Evolutionary conservation across 768 basidiomycete species (phyloP).

Genomic region (Naganishia randhawae): DNA sequence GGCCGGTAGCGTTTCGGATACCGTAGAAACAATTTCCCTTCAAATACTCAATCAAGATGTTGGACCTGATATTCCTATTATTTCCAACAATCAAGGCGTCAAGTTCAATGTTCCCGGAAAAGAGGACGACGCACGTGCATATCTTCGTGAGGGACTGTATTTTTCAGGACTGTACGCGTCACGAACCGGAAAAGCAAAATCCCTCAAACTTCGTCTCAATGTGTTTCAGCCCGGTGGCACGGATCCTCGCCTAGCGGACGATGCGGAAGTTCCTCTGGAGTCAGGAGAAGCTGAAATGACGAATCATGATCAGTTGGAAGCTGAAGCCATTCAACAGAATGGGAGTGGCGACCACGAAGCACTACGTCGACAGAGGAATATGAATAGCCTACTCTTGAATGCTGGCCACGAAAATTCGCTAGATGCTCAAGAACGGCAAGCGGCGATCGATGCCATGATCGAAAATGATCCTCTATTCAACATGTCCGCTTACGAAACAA

Average conservation of each 20-base stretch:
- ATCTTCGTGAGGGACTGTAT: conserved; percentile 40
- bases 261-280: background rate
- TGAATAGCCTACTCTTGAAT: background rate
- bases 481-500: background rate
- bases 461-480: conserved; percentile 17
- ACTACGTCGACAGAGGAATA: conserved; percentile 5
- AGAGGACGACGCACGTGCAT: conserved; percentile 31
- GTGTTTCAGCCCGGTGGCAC: conserved; percentile 34
- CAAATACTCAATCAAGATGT: conserved; percentile 28
- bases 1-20: conserved; percentile 52
- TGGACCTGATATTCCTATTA: conserved; percentile 25
- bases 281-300: background rate
- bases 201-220: conserved; percentile 38
- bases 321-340: conserved; percentile 7
- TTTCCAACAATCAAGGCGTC: conserved; percentile 30
- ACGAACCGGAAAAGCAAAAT: conserved; percentile 37
- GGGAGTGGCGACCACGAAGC: conserved; percentile 5
- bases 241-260: conserved; percentile 20
- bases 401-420: conserved; percentile 1
- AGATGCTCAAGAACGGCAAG: conserved; percentile 7
- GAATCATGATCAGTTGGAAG: background rate
- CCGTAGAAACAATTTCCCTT: conserved; percentile 28
- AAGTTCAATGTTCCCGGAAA: conserved; percentile 26
- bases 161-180: conserved; percentile 42
- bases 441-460: conserved; percentile 19